Base-by-base conservation (phyloP, 176 grass and related monocot species). In the Alloteropsis semialata region DNA sequence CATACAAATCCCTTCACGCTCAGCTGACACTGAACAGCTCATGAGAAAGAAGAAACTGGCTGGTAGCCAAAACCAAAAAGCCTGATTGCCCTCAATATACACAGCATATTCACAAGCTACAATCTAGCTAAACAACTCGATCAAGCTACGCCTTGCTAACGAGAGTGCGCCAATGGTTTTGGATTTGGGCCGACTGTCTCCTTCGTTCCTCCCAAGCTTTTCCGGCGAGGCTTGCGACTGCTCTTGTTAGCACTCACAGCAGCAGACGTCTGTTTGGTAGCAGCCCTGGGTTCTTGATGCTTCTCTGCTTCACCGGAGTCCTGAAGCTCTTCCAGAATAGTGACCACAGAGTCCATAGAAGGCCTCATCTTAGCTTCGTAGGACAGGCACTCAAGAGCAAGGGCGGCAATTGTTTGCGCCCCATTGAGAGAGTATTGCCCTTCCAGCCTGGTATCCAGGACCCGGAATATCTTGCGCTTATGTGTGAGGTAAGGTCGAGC, bases 401-500 rank as follows among this genome's bases (percentile, higher is more conserved):
- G 89, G 9, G 89, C 58, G 2, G 92, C 89, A 34, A 92, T 77
- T 65, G 86, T 88, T 66, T 92, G 89, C 4, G 89, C 89, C 48
- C 81, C 84, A 0, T 32, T 77, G 3, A 85, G 65, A 19, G 89
- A 90, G 69, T 92, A 94, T 39, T 92, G 89, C 51, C 89, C 92
- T 75, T 77, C 89, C 65, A 94, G 81, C 21, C 92, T 89, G 41
- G 81, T 73, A 33, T 94, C 92, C 8, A 94, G 39, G 49, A 94
- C 87, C 24, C 87, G 92, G 48, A 85, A 85, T 83, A 94, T 92
- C 84, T 92, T 94, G 84, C 92, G 89, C 73, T 90, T 94, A 30
- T 94, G 84, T 28, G 87, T 85, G 73, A 94, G 87, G 65, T 90
- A 85, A 29, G 92, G 92, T 17, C 89, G 56, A 59, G 92, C 84